These are phyloP conservation scores for Penicillium pancosmium DNA, from an alignment of 495 filamentous ascomycete species.

Conservation along the genomic window DNA sequence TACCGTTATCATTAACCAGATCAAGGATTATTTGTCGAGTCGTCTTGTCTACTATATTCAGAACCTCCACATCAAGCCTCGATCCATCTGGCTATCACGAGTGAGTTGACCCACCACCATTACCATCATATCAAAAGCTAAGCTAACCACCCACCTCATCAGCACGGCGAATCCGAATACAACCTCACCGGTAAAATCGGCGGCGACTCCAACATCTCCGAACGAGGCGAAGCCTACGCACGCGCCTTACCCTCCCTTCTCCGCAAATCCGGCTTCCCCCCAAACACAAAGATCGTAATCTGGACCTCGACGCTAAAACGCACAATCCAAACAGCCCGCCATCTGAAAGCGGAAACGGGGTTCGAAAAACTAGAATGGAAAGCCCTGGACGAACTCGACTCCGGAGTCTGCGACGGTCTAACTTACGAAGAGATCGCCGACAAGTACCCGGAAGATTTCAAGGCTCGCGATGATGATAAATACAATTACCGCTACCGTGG, in stretches of 20 bases:
- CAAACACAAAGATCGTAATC: slow-evolving; percentile 81
- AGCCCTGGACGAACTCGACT: slow-evolving; percentile 95
- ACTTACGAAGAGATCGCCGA: slow-evolving; percentile 93
- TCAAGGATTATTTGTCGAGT: slow-evolving; percentile 94
- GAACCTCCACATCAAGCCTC: slow-evolving; percentile 96
- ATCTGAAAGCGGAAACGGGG: slow-evolving; percentile 62
- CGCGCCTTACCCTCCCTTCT: slow-evolving; percentile 78
- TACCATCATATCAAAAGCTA: neutral
- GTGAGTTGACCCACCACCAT: slow-evolving; percentile 54
- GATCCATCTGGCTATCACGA: slow-evolving; percentile 94
- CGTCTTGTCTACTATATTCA: slow-evolving; percentile 97
- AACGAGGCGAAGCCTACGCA: slow-evolving; percentile 86
- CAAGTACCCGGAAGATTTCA: slow-evolving; percentile 90
- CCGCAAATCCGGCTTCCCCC: slow-evolving; percentile 72
- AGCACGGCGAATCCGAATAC: slow-evolving; percentile 93
- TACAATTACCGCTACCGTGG: slow-evolving; percentile 99
- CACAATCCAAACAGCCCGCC: slow-evolving; percentile 87
- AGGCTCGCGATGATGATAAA: slow-evolving; percentile 93
- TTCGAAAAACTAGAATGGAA: slow-evolving; percentile 98
- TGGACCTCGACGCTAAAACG: slow-evolving; percentile 96
- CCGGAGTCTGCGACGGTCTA: slow-evolving; percentile 93
- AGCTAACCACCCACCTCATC: neutral
- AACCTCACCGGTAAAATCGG: slow-evolving; percentile 89
- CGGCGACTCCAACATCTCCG: slow-evolving; percentile 84
- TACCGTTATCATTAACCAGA: slow-evolving; percentile 95